Evolutionary conservation across 345 rosid species (phyloP), one percentile per base, ranked within the genome.

Genomic region (Melastoma malabathricum): DNA sequence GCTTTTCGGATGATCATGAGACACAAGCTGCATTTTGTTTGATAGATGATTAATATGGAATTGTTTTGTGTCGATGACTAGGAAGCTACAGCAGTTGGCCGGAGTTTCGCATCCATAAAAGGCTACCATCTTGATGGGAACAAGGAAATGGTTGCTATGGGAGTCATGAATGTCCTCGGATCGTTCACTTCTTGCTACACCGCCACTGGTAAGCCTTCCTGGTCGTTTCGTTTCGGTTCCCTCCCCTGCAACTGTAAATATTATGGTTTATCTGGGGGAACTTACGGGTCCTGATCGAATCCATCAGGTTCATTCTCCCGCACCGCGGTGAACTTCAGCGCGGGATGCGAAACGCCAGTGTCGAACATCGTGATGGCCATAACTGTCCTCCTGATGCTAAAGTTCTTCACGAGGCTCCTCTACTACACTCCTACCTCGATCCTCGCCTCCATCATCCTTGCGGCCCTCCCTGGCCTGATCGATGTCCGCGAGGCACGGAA

Each of bases 31-130:
- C 23, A 18, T 0, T 6, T 12, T n/a, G 14, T 15, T 14, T 22
- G 51, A 38, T 44, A 15, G 5, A n/a, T n/a, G n/a, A n/a, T n/a
- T n/a, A n/a, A 1, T 5, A 20, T 20, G 4, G 13, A 20, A 49
- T 18, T 39, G 7, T 25, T 4, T 51, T 5, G 27, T 59, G 16
- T 4, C 19, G 31, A 43, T 8, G 13, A 20, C 18, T 47, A 89
- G 95, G 97, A 89, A 72, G 96, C 92, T 52, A 69, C 78, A 22
- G 97, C 96, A 1, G 97, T 89, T 1, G 94, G 97, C 13, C 71
- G 88, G 43, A 83, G 94, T 18, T 80, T 89, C 54, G 87, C 97
- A 0, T 67, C 88, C 17, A 47, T 83, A 0, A 89, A 81, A 64
- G 97, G 97, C 9, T 89, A 86, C 71, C 83, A 58, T 25, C 67